phyloP scores from a whole-genome alignment of 352 stramenopile species.

The Phytophthora pisi region DNA sequence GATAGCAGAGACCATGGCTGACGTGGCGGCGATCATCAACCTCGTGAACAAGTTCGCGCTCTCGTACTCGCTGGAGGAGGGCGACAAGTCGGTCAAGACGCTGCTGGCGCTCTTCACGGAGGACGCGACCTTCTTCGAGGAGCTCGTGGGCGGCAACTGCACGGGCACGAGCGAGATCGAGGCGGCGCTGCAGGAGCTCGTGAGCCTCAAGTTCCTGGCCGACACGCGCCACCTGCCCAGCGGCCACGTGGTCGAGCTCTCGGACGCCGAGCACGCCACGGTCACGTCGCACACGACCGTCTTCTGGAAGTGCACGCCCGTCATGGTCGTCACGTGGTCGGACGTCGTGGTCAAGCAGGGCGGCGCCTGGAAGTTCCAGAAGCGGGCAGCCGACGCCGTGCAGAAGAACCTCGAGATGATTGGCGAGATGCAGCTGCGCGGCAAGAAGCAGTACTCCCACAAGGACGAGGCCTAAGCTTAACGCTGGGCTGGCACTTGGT shows the following conservation, averaged over 20 bases:
- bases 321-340: constrained; percentile 85
- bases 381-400: constrained; percentile 70
- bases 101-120: constrained; percentile 75
- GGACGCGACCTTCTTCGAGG: constrained; percentile 76
- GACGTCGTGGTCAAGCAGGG: constrained; percentile 79
- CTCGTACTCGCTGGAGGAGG: constrained; percentile 79
- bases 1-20: constrained; percentile 51
- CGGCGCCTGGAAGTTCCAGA: constrained; percentile 79
- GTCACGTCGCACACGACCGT: constrained; percentile 73
- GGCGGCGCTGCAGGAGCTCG: constrained; percentile 67
- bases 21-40: constrained; percentile 81
- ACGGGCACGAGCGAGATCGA: constrained; percentile 74
- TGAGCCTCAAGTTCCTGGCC: constrained; percentile 77
- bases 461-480: constrained; percentile 52
- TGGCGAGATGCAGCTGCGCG: constrained; percentile 86
- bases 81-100: constrained; percentile 69
- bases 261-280: constrained; percentile 53
- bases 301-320: constrained; percentile 87
- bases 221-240: constrained; percentile 84
- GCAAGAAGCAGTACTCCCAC: constrained; percentile 88
- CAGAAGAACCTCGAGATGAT: constrained; percentile 92
- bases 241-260: constrained; percentile 78
- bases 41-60: constrained; percentile 85
- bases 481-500: no score
- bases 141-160: constrained; percentile 74